Evolutionary conservation across 2,329 filamentous ascomycete genomes (phyloP), one percentile per base, ranked within the genome.

Genomic region (Sclerotinia spermophila): DNA sequence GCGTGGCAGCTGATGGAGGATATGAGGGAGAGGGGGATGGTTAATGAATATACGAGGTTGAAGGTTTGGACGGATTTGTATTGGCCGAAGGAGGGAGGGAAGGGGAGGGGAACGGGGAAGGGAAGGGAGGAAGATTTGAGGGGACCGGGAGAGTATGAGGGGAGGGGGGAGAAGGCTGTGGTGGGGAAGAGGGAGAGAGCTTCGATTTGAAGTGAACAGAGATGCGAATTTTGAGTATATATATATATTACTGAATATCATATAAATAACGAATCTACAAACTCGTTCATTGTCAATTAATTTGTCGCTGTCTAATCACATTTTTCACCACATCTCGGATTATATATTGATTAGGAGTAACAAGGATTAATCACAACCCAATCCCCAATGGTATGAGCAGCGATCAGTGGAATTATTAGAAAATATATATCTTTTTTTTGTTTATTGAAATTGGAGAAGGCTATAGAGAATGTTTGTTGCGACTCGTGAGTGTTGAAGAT

Each of bases 1-100:
- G 73, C 69, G 15, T 77, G 73, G 74, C 55, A 71, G 21, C 67
- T 79, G 30, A 42, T 79, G 2, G 69, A 71, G 30, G 73, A 76
- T 53, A 77, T 78, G 75, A 70, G 71, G 27, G 67, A 42, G 48
- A 74, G 75, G 58, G 72, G 73, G 0, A 56, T 65, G 42, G 27
- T 38, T 24, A 56, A 62, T 30, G 48, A 69, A 45, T 53, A 40
- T 35, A 58, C 55, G 19, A 53, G 40, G 44, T n/a, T 59, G n/a
- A 65, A 59, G 42, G 51, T 38, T 19, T 64, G 59, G 67, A 45
- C 62, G n/a, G 66, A 65, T 24, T n/a, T 44, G 19, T n/a, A 71
- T 42, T 60, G 59, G 70, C 48, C 59, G 33, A 48, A 33, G 30
- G 40, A n/a, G 44, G 33, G 11, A 3, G 48, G 13, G 13, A 60